These are phyloP conservation scores for Fusarium sp. DNA, from an alignment of 2,329 filamentous ascomycete genomes.

Conservation along the genomic window DNA sequence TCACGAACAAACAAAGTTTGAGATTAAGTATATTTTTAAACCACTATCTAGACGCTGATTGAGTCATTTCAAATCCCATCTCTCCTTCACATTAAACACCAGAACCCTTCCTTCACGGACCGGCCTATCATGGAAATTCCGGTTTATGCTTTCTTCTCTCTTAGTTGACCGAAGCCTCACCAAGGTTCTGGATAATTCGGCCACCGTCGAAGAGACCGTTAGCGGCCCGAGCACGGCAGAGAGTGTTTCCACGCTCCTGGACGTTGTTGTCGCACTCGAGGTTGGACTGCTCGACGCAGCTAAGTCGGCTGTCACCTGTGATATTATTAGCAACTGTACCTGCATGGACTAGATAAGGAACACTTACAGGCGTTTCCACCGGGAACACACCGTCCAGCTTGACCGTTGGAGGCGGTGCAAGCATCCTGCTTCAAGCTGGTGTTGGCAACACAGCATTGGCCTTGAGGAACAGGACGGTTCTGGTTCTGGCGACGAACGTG, in stretches of 20 bases:
- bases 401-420: constrained; percentile 6
- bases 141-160: not conserved
- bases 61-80: constrained; percentile 4
- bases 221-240: constrained; percentile 9
- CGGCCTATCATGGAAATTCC: not conserved
- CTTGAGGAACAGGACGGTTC: constrained; percentile 15
- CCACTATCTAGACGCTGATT: constrained; percentile 1
- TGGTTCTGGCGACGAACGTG: not conserved
- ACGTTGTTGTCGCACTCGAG: constrained; percentile 4
- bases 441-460: constrained; percentile 19
- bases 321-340: not conserved
- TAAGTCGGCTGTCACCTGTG: constrained; percentile 5
- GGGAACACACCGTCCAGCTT: constrained; percentile 10
- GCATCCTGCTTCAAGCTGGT: constrained; percentile 23
- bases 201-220: constrained; percentile 15
- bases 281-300: constrained; percentile 17
- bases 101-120: not conserved
- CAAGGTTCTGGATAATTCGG: constrained; percentile 19
- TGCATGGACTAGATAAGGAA: not conserved
- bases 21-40: constrained; percentile 8
- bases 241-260: constrained; percentile 11
- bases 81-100: not conserved
- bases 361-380: constrained; percentile 25
- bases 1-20: not conserved
- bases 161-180: constrained; percentile 4